A percentile compares a stretch with the other conserved stretches of the same genome.
phyloP scores from a whole-genome alignment of 257 asterid genomes.

The Penstemon eatonii region DNA sequence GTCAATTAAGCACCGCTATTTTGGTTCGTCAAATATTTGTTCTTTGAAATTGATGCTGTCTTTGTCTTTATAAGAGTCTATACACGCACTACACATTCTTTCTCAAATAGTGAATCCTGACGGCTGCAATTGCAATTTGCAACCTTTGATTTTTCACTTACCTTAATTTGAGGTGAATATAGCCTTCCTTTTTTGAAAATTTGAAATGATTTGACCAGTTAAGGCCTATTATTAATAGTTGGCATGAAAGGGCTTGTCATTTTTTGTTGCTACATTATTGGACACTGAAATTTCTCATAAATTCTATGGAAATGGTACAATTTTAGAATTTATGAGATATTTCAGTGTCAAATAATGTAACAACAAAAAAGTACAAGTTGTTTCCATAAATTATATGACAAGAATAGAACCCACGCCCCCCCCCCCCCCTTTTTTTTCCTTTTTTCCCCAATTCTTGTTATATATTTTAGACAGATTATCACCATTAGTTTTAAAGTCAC shows the following conservation, averaged over 20 bases:
- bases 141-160: conserved; percentile 28
- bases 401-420: too few relatives aligned
- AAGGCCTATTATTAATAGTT: conserved; percentile 23
- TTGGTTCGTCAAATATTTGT: too few relatives aligned
- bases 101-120: neutral
- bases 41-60: too few relatives aligned
- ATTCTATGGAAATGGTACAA: neutral
- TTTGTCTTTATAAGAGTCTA: too few relatives aligned
- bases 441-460: too few relatives aligned
- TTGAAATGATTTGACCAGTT: conserved; percentile 23
- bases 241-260: conserved; percentile 12
- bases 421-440: too few relatives aligned
- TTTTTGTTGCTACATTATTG: conserved; percentile 3
- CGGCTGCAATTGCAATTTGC: conserved; percentile 27
- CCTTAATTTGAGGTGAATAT: conserved; percentile 21
- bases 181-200: conserved; percentile 1
- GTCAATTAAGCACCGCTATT: too few relatives aligned
- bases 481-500: conserved; percentile 8
- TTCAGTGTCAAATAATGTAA: too few relatives aligned
- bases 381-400: neutral
- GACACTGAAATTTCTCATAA: conserved; percentile 29
- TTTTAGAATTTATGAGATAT: too few relatives aligned
- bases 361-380: neutral
- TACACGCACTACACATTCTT: neutral
- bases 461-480: neutral